Percentiles rank a stretch among this genome's conserved stretches.
Evolutionary conservation across 2,329 filamentous ascomycete species (phyloP).

Genomic region (Trichoderma endophyticum): DNA sequence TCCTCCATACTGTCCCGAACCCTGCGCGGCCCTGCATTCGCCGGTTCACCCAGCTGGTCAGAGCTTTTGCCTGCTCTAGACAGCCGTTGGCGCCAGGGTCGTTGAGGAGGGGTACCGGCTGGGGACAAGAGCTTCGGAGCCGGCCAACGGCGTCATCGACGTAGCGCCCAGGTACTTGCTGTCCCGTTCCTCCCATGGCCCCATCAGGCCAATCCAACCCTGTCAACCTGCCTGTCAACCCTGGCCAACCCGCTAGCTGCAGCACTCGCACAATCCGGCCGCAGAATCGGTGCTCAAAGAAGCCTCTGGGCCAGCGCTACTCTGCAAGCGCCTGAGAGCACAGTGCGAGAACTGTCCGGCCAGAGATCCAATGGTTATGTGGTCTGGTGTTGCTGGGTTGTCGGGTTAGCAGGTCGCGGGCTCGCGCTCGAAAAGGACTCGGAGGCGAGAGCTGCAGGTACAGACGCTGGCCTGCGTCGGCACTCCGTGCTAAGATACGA

Average conservation of each 20-base stretch:
- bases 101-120: constrained; percentile 5
- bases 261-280: constrained; percentile 2
- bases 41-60: constrained; percentile 14
- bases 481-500: background rate
- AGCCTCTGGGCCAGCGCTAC: constrained; percentile 5
- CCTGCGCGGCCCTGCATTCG: constrained; percentile 18
- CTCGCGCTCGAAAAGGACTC: background rate
- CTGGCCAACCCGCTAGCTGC: background rate
- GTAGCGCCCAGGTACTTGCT: background rate
- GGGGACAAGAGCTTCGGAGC: background rate
- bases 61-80: constrained; percentile 7
- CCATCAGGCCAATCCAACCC: background rate
- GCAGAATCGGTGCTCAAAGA: constrained; percentile 14
- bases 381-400: too few species aligned
- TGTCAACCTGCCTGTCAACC: constrained; percentile 11
- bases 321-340: background rate
- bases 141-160: background rate
- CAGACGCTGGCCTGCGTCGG: background rate
- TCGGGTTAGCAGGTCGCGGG: background rate
- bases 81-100: constrained; percentile 6
- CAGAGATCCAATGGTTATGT: background rate
- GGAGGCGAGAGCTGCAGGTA: background rate
- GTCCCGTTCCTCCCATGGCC: background rate
- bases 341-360: background rate
- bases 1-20: background rate